A percentile compares a stretch with the other conserved stretches of the same genome.
These are phyloP conservation scores for Geotrichum histeridarum DNA, from an alignment of 1,139 yeast species.

Conservation along the genomic window DNA sequence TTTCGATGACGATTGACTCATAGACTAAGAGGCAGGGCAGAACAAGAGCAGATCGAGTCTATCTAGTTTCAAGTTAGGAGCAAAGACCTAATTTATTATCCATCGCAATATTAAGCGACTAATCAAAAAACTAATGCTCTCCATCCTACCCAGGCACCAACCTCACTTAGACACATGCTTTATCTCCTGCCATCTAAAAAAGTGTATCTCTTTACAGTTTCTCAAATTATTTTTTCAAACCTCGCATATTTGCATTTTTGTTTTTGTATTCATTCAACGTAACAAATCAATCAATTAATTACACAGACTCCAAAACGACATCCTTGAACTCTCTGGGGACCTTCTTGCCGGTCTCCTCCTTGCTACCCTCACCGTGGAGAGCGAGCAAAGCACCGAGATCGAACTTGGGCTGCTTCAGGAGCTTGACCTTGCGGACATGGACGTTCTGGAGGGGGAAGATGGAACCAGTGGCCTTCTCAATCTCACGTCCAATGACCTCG, in stretches of 20 bases:
- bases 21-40: no score
- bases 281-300: conserved; percentile 31
- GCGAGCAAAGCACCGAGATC: conserved; percentile 84
- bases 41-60: no score
- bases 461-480: conserved; percentile 77
- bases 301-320: conserved; percentile 80
- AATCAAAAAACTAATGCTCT: no score
- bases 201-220: no score
- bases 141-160: no score
- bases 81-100: no score
- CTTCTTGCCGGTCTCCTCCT: conserved; percentile 87
- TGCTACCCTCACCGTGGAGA: conserved; percentile 79
- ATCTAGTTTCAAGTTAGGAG: no score
- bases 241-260: not conserved
- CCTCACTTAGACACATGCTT: no score
- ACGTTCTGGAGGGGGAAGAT: conserved; percentile 89
- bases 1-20: no score
- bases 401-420: conserved; percentile 86
- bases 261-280: not conserved
- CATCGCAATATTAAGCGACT: no score
- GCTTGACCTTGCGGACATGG: conserved; percentile 86
- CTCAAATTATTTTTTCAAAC: not conserved
- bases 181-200: no score
- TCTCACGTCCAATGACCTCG: conserved; percentile 87
- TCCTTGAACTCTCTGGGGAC: conserved; percentile 84